A percentile compares a stretch with the other conserved stretches of the same genome.
Conservation (phyloP, 257 asterid species). For the Solanum ossicruentum region DNA sequence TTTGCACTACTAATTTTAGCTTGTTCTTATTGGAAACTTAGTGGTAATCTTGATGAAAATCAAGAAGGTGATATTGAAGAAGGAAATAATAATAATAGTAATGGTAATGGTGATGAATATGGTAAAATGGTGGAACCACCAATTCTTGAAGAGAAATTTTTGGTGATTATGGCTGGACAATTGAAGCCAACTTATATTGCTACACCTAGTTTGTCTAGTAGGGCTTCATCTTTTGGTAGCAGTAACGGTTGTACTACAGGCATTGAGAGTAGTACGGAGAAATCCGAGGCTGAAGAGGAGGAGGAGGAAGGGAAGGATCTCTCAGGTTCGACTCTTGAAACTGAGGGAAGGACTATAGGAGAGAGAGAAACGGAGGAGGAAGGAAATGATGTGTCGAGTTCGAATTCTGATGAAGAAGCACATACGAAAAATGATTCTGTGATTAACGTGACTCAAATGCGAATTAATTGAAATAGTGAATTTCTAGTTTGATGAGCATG, state of each 20-base stretch:
- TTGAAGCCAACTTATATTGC: slow-evolving; percentile 74
- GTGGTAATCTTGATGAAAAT: slow-evolving; percentile 41
- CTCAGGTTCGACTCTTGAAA: not conserved
- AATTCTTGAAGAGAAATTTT: slow-evolving; percentile 54
- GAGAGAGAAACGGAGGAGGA: not conserved
- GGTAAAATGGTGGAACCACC: slow-evolving; percentile 14
- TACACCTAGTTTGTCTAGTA: slow-evolving; percentile 49
- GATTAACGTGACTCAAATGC: not conserved
- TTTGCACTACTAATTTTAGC: slow-evolving; percentile 73
- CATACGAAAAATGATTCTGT: fast-evolving
- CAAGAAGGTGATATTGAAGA: slow-evolving; percentile 14
- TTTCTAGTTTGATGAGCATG: not conserved
- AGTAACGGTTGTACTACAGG: slow-evolving; percentile 9
- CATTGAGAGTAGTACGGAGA: slow-evolving; percentile 5
- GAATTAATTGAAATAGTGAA: not conserved
- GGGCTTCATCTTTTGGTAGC: slow-evolving; percentile 65
- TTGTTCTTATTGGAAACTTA: slow-evolving; percentile 73
- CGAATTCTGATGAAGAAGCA: not conserved
- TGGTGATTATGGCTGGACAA: slow-evolving; percentile 91
- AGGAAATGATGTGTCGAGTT: not conserved
- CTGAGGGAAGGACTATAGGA: not conserved
- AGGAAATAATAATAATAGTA: not conserved
- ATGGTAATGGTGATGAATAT: not conserved
- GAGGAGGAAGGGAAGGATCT: not conserved
- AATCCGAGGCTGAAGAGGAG: slow-evolving; percentile 10